Evolutionary conservation across 2,329 filamentous ascomycete species (phyloP).

Genomic region (Fusarium virguliforme): DNA sequence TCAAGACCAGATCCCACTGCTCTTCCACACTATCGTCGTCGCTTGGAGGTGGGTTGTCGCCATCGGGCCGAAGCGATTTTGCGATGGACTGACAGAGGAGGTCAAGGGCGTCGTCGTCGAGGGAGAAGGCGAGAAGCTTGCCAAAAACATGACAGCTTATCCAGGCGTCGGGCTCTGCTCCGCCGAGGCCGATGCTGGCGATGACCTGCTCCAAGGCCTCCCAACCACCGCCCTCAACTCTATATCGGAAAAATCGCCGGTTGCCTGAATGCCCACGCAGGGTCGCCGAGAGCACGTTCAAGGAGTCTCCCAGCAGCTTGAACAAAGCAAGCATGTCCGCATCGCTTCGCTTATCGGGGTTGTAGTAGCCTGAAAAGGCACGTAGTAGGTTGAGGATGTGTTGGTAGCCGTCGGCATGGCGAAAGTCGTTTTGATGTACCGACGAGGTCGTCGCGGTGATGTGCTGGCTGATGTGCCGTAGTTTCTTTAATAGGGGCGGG

Average conservation of each 20-base stretch:
- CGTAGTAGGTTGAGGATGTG: constrained; percentile 79
- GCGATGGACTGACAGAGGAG: constrained; percentile 74
- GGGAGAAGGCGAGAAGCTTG: constrained; percentile 83
- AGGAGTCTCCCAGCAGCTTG: constrained; percentile 78
- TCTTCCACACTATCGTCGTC: constrained; percentile 56
- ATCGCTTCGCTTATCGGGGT: constrained; percentile 73
- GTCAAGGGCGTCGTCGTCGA: constrained; percentile 83
- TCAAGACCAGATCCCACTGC: constrained; percentile 59
- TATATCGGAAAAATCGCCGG: constrained; percentile 85
- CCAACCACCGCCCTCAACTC: constrained; percentile 85
- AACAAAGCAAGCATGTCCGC: constrained; percentile 78
- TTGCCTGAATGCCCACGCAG: constrained; percentile 89
- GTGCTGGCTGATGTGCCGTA: constrained; percentile 78
- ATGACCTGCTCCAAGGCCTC: constrained; percentile 81
- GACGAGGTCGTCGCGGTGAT: constrained; percentile 66
- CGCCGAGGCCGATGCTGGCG: constrained; percentile 76
- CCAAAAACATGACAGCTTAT: constrained; percentile 84
- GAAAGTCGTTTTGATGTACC: constrained; percentile 83
- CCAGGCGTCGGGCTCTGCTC: constrained; percentile 78
- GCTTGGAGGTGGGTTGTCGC: constrained; percentile 45
- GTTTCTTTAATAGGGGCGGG: constrained; percentile 66
- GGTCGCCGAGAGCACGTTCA: constrained; percentile 81
- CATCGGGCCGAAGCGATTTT: constrained; percentile 55
- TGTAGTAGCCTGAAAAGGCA: constrained; percentile 82
- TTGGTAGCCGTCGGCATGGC: constrained; percentile 85